phyloP scores from a whole-genome alignment of 2,329 filamentous ascomycete genomes.

The Magnaporthiopsis incrustans region DNA sequence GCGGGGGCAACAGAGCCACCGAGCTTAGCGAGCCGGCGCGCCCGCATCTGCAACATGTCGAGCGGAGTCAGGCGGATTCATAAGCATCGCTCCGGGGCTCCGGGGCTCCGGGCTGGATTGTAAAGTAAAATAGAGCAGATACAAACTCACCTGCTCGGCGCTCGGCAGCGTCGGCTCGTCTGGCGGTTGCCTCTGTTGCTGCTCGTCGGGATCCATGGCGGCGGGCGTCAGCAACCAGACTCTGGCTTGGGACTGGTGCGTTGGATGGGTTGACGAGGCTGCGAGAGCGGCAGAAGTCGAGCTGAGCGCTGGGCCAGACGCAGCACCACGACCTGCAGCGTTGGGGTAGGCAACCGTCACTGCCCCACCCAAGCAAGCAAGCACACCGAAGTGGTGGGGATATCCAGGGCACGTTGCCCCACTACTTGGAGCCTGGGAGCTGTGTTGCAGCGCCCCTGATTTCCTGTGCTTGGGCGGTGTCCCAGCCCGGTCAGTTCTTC shows the following conservation, averaged over 20 bases:
- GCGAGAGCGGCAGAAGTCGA: background rate
- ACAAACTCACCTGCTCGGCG: constrained; percentile 14
- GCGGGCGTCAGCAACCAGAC: background rate
- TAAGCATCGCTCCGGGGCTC: background rate
- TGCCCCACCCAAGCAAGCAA: background rate
- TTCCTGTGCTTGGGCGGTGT: too few species aligned
- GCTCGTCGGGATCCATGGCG: constrained; percentile 41
- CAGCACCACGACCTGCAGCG: background rate
- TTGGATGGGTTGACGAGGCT: background rate
- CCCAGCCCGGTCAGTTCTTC: too few species aligned
- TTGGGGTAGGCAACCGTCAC: background rate
- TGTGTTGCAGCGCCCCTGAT: too few species aligned
- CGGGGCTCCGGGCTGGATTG: too few species aligned
- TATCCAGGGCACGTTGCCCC: background rate
- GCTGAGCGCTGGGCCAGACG: background rate
- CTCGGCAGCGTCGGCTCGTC: constrained; percentile 20
- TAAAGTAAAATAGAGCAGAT: background rate
- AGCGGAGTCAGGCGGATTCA: background rate
- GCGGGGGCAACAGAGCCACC: constrained; percentile 25
- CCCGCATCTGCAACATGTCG: constrained; percentile 15
- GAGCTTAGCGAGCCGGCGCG: constrained; percentile 33
- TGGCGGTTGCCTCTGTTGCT: constrained; percentile 24
- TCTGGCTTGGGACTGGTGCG: background rate
- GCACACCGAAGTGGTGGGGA: background rate
- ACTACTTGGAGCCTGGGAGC: background rate